Conservation (phyloP, 306 rosid genomes). For the Myrica gale region DNA sequence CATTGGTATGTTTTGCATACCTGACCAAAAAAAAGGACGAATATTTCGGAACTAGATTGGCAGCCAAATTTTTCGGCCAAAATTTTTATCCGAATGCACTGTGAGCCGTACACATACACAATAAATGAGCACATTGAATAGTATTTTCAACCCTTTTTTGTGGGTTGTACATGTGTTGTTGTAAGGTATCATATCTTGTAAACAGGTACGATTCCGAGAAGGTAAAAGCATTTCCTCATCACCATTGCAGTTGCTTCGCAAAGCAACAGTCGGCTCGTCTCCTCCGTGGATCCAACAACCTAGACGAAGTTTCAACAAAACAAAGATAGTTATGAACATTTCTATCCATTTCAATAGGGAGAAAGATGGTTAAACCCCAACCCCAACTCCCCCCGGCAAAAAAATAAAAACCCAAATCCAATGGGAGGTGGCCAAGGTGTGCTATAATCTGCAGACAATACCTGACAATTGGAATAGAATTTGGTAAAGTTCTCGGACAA, state of each 20-base stretch:
- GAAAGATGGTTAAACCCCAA: too few relatives aligned
- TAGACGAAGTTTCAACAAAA: conserved; percentile 23
- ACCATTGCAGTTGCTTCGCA: conserved; percentile 91
- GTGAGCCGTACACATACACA: neutral
- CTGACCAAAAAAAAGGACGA: too few relatives aligned
- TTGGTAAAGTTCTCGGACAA: conserved; percentile 75
- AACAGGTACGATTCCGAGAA: conserved; percentile 84
- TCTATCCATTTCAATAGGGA: too few relatives aligned
- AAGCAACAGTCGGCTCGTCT: conserved; percentile 84
- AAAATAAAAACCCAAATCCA: neutral
- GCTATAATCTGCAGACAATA: conserved; percentile 23
- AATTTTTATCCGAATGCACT: neutral
- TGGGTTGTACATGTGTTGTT: neutral
- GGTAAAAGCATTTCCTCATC: conserved; percentile 86
- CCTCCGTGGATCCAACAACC: conserved; percentile 83
- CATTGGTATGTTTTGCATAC: too few relatives aligned
- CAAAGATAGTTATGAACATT: neutral
- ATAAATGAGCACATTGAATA: neutral
- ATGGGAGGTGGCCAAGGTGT: too few relatives aligned
- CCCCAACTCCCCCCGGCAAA: too few relatives aligned
- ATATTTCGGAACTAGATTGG: neutral
- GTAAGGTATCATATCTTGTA: conserved; percentile 56
- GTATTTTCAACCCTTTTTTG: conserved; percentile 12
- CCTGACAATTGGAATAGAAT: conserved; percentile 90
- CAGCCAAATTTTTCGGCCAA: neutral